Conservation (phyloP, 202 grass and related monocot species). For the Setaria viridis region DNA sequence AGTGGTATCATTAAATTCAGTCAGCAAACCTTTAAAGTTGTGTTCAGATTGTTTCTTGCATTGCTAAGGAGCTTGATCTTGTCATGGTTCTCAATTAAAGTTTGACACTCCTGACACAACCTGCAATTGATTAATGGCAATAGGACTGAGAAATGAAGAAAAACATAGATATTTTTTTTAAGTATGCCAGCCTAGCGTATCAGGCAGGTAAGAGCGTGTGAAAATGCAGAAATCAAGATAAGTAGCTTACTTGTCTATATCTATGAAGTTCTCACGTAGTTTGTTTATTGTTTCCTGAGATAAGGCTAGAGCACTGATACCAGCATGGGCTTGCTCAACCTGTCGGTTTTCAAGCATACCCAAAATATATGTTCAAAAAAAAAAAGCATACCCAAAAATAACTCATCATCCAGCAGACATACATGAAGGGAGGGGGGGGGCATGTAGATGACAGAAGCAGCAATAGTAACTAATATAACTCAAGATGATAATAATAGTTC, state of each 20-base stretch:
- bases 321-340: slow-evolving; percentile 94
- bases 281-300: slow-evolving; percentile 96
- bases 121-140: slow-evolving; percentile 57
- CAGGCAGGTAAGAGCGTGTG: slow-evolving; percentile 13
- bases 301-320: slow-evolving; percentile 89
- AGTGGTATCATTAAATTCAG: slow-evolving; percentile 17
- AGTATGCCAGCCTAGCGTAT: slow-evolving; percentile 26
- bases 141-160: slow-evolving; percentile 39
- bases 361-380: not conserved
- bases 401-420: slow-evolving; percentile 17
- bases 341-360: slow-evolving; percentile 46
- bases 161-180: not conserved
- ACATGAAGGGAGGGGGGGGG: not conserved
- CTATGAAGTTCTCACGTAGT: slow-evolving; percentile 90
- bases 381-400: slow-evolving; percentile 18
- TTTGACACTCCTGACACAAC: slow-evolving; percentile 96
- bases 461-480: slow-evolving; percentile 21
- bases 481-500: not conserved
- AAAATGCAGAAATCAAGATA: slow-evolving; percentile 39
- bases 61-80: slow-evolving; percentile 99
- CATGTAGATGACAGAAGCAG: slow-evolving; percentile 14
- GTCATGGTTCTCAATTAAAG: slow-evolving; percentile 99
- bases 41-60: slow-evolving; percentile 97
- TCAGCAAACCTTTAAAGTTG: slow-evolving; percentile 87
- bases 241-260: slow-evolving; percentile 86